These are phyloP conservation scores for Cylindrotheca fusiformis DNA, from an alignment of 108 stramenopile species.

Conservation along the genomic window DNA sequence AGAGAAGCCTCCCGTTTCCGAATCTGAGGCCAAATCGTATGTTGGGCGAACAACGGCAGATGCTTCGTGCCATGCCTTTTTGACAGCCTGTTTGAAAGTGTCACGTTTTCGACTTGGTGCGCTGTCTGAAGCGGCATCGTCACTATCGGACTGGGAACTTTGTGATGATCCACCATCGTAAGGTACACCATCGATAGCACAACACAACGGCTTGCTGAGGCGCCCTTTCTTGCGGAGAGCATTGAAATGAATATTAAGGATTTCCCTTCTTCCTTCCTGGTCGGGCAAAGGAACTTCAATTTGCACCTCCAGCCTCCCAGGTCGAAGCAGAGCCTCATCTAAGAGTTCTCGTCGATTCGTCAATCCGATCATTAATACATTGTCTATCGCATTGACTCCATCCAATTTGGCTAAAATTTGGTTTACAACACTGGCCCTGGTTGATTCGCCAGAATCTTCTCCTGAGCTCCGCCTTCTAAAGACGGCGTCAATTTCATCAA, in stretches of 20 bases:
- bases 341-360: conserved; percentile 79
- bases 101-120: conserved; percentile 26
- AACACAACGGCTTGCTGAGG: conserved; percentile 66
- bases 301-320: conserved; percentile 83
- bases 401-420: conserved; percentile 83
- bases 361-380: conserved; percentile 81
- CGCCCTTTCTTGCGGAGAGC: conserved; percentile 54
- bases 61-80: conserved; percentile 14
- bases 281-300: conserved; percentile 77
- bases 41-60: conserved; percentile 10
- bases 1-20: conserved; percentile 68
- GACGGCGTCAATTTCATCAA: conserved; percentile 87
- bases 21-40: conserved; percentile 61
- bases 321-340: conserved; percentile 77
- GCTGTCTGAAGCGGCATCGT: not conserved
- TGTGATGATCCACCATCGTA: not conserved
- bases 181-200: conserved; percentile 70
- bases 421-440: conserved; percentile 72
- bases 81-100: conserved; percentile 22
- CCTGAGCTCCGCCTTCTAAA: conserved; percentile 61
- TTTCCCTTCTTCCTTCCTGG: conserved; percentile 53
- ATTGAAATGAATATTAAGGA: conserved; percentile 72
- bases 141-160: not conserved
- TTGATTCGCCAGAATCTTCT: conserved; percentile 62
- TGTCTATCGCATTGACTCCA: conserved; percentile 74